These are phyloP conservation scores for Fusarium coffeatum DNA, from an alignment of 2,329 filamentous ascomycete species.

Conservation along the genomic window DNA sequence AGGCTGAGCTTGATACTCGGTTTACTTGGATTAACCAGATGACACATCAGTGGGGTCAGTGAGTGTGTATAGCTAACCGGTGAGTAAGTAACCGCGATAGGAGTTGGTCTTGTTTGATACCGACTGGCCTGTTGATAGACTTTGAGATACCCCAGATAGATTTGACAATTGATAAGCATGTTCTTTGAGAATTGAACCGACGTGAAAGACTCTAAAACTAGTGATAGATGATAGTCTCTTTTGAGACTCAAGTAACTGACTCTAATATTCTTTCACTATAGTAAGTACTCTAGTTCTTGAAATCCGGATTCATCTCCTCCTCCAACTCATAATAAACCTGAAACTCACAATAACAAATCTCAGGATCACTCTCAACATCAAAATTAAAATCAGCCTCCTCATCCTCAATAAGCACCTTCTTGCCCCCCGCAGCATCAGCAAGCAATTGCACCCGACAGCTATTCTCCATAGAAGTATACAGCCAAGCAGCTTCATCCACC, in stretches of 20 bases:
- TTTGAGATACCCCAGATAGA: background rate
- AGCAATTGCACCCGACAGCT: conserved; percentile 63
- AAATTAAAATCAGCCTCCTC: conserved; percentile 56
- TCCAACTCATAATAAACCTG: conserved; percentile 47
- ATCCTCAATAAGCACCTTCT: conserved; percentile 55
- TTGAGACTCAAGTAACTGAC: background rate
- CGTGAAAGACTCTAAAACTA: background rate
- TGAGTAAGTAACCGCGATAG: too few relatives aligned
- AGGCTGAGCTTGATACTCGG: conserved; percentile 17
- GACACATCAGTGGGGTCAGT: background rate
- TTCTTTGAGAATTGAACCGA: background rate
- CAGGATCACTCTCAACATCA: conserved; percentile 44
- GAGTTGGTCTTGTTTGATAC: background rate
- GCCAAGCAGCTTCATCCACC: conserved; percentile 78
- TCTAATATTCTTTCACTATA: background rate
- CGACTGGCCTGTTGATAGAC: background rate
- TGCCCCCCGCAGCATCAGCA: conserved; percentile 47
- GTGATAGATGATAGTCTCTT: background rate
- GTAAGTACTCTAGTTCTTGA: conserved; percentile 35
- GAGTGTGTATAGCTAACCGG: too few relatives aligned
- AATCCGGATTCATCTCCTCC: conserved; percentile 39
- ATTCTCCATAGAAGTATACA: conserved; percentile 75
- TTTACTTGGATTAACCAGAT: conserved; percentile 1
- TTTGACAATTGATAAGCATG: background rate
- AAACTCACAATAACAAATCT: conserved; percentile 45